Evolutionary conservation across 1,284 basidiomycete species (phyloP).

Genomic region (Inonotus obliquus): DNA sequence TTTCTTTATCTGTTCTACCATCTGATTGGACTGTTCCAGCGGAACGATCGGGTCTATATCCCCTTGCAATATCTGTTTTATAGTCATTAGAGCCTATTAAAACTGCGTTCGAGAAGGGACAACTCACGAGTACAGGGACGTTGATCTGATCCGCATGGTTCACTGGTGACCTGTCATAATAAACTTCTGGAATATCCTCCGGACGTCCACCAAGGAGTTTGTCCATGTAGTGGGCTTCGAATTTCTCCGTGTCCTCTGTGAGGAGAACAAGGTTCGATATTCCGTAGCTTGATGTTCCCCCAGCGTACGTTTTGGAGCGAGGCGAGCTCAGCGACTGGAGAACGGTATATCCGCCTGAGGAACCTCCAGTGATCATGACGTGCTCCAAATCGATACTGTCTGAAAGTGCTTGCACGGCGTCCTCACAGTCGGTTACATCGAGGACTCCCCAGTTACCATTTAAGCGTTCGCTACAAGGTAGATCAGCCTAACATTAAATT

Average conservation of each 20-base stretch:
- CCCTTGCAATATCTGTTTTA: slow-evolving; percentile 53
- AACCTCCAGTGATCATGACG: slow-evolving; percentile 54
- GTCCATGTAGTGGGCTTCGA: slow-evolving; percentile 51
- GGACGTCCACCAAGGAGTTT: slow-evolving; percentile 53
- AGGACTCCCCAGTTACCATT: slow-evolving; percentile 59
- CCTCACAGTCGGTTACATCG: slow-evolving; percentile 58
- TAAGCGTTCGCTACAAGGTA: slow-evolving; percentile 41
- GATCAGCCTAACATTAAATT: too few relatives aligned
- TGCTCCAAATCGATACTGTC: too few relatives aligned
- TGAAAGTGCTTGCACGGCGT: slow-evolving; percentile 45
- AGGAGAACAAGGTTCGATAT: slow-evolving; percentile 49
- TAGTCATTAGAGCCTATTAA: background rate
- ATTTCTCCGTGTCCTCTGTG: slow-evolving; percentile 59
- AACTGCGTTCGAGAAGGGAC: slow-evolving; percentile 19
- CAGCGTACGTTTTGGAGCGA: slow-evolving; percentile 33
- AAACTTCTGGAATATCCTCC: slow-evolving; percentile 41
- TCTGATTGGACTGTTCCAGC: slow-evolving; percentile 45
- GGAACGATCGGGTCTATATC: slow-evolving; percentile 53
- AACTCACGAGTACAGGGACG: slow-evolving; percentile 43
- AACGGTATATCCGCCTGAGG: slow-evolving; percentile 59
- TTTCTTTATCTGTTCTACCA: slow-evolving; percentile 39
- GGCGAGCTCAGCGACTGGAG: slow-evolving; percentile 36
- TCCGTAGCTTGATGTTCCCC: slow-evolving; percentile 49
- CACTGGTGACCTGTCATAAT: slow-evolving; percentile 46
- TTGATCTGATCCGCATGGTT: slow-evolving; percentile 45